These are phyloP conservation scores for Apiospora marii DNA, from an alignment of 2,329 filamentous ascomycete genomes.

Conservation along the genomic window DNA sequence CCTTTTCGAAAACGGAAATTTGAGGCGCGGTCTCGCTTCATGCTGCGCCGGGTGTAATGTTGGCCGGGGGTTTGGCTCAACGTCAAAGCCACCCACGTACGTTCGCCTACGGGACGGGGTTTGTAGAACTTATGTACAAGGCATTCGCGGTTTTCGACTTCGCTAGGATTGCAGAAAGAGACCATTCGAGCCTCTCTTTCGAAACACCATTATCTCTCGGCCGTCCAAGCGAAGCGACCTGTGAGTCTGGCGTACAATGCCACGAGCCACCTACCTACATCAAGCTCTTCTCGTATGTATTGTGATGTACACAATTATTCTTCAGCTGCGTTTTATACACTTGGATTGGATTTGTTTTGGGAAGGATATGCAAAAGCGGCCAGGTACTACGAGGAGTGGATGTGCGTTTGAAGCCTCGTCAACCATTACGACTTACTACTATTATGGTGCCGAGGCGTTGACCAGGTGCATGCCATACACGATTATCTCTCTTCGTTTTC, in stretches of 20 bases:
- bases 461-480: neutral
- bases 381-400: neutral
- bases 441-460: neutral
- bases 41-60: neutral
- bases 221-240: neutral
- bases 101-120: neutral
- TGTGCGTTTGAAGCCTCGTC: neutral
- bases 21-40: neutral
- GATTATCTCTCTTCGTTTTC: neutral
- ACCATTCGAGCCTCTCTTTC: neutral
- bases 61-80: neutral
- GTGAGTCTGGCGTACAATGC: neutral
- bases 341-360: neutral
- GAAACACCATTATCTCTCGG: neutral
- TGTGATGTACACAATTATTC: neutral
- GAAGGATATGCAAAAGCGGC: neutral
- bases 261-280: too few relatives aligned
- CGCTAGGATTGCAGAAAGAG: neutral
- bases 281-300: neutral
- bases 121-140: neutral
- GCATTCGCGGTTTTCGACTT: neutral
- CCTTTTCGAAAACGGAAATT: neutral
- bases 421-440: neutral
- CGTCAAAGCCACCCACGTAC: neutral
- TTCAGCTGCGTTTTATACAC: neutral